These are phyloP conservation scores for Blastobotrys aristatus DNA, from an alignment of 1,139 yeast species.

Conservation along the genomic window DNA sequence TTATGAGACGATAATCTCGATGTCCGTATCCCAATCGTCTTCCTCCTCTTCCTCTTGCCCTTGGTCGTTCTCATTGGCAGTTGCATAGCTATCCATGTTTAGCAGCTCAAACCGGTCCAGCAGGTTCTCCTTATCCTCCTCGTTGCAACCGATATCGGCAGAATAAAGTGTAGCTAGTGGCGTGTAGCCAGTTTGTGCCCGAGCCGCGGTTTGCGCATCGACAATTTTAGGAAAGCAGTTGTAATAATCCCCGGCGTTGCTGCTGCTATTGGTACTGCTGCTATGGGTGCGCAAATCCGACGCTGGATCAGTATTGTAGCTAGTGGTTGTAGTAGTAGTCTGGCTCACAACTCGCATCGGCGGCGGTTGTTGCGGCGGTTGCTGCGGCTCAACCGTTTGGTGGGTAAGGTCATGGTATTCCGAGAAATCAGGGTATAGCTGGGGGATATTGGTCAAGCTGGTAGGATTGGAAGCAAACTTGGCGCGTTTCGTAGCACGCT, in stretches of 20 bases:
- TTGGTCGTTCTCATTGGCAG: background rate
- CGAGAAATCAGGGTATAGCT: background rate
- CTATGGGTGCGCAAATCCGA: background rate
- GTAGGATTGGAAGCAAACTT: background rate
- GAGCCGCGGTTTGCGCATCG: background rate
- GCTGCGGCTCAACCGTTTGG: background rate
- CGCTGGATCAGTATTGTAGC: background rate
- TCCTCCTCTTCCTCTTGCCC: conserved; percentile 1
- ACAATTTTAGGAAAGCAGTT: background rate
- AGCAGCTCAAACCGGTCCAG: background rate
- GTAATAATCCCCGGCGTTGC: background rate
- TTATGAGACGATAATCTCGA: conserved; percentile 7
- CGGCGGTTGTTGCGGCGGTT: background rate
- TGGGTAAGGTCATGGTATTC: background rate
- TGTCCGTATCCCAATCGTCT: background rate
- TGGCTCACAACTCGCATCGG: background rate
- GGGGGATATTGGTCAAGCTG: background rate
- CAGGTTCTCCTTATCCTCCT: background rate
- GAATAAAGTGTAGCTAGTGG: conserved; percentile 5
- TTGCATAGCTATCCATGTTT: background rate
- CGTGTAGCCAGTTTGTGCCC: background rate
- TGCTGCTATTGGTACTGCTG: background rate
- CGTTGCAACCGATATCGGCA: background rate
- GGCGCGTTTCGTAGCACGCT: background rate
- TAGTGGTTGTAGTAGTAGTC: background rate